Evolutionary conservation across 495 filamentous ascomycete species (phyloP), one percentile per base, ranked within the genome.

Genomic region (Delitschia confertaspora): DNA sequence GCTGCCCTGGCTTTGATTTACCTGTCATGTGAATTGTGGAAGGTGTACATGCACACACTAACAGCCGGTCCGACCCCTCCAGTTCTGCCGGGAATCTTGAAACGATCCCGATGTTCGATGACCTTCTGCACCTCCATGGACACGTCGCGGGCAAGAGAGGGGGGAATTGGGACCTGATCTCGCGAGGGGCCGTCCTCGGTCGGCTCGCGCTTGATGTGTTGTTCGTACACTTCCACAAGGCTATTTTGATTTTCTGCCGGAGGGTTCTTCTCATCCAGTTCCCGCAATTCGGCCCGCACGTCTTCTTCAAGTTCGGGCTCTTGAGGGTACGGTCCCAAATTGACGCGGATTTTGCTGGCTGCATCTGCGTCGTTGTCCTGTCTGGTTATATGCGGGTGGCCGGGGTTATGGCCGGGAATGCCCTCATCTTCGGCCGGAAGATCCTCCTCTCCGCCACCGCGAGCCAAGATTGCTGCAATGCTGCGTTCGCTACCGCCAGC

Each of bases 41-140:
- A 94, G 0, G 91, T 96, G 56, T 87, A 94, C 83, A 96, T 95
- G 70, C 79, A 85, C 8, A 91, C 78, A 55, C 85, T 91, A 19
- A 93, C 70, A 31, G 75, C 82, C 33, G 85, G 76, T 5, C 85
- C 85, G 36, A 84, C 70, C 20, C 87, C 87, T 27, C 84, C 85
- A 27, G 83, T 86, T 16, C 82, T 73, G 29, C 79, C 76, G 40
- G 85, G 79, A 35, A 98, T 85, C 38, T 73, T 76, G 60, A 93
- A 93, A 18, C 88, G 72, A 56, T 95, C 89, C 10, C 91, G 79
- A 53, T 88, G 83, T 58, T 98, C 91, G 44, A 83, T 84, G n/a
- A 95, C 81, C 64, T 88, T 85, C 57, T 88, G 85, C 47, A 95
- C 83, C 55, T 96, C 93, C 69, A 94, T 84, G 3, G 85, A 78